Evolutionary conservation across 768 basidiomycete species (phyloP).

Genomic region (Auriscalpium microsporum): DNA sequence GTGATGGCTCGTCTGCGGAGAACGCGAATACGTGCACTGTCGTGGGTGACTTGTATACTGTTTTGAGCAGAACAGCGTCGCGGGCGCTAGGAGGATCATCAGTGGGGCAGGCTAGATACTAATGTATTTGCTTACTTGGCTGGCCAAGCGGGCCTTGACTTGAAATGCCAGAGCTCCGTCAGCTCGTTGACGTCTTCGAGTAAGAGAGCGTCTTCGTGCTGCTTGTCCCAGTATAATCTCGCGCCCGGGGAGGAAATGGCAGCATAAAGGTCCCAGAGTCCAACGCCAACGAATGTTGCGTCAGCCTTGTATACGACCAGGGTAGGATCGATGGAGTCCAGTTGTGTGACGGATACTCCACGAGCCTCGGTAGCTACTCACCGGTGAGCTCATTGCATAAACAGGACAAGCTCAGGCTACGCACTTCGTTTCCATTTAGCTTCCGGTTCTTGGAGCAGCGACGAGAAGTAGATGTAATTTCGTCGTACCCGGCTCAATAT

Average conservation of each 20-base stretch:
- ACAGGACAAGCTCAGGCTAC: conserved; percentile 21
- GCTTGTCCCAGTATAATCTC: conserved; percentile 79
- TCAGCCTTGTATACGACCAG: conserved; percentile 93
- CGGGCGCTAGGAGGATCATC: conserved; percentile 50
- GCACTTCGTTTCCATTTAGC: conserved; percentile 91
- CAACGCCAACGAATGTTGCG: conserved; percentile 93
- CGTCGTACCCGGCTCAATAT: conserved; percentile 81
- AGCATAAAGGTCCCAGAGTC: conserved; percentile 90
- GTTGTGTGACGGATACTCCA: conserved; percentile 90
- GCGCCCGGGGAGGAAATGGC: conserved; percentile 83
- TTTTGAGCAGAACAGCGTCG: conserved; percentile 85
- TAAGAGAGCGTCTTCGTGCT: conserved; percentile 76
- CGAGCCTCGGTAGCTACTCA: conserved; percentile 66
- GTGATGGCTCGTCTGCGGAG: conserved; percentile 80
- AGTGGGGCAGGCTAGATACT: conserved; percentile 4
- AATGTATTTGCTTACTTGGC: conserved; percentile 55
- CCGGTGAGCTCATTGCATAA: conserved; percentile 5
- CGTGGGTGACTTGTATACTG: conserved; percentile 93
- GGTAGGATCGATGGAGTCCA: conserved; percentile 95
- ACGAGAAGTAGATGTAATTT: conserved; percentile 98
- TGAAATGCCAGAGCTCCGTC: conserved; percentile 90
- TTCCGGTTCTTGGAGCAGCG: conserved; percentile 92
- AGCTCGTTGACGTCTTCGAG: conserved; percentile 87
- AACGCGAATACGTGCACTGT: conserved; percentile 94
- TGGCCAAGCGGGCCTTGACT: conserved; percentile 89